Evolutionary conservation across 345 rosid genomes (phyloP).

Genomic region (Barbarea vulgaris): DNA sequence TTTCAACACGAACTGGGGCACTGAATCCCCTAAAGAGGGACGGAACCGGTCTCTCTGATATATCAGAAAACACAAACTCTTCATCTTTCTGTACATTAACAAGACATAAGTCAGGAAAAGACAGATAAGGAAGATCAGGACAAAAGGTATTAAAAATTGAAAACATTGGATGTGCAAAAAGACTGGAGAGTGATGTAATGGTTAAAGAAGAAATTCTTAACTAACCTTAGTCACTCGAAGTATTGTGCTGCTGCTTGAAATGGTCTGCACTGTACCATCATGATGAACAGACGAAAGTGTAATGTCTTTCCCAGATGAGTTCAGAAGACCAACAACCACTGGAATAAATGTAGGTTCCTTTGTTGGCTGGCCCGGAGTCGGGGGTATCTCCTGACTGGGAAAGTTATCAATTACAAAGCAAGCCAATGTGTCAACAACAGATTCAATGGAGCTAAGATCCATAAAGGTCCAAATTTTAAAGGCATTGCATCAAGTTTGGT

Average conservation of each 20-base stretch:
- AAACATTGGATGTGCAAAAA: neutral
- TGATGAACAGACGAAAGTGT: slow-evolving; percentile 67
- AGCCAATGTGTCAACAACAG: slow-evolving; percentile 10
- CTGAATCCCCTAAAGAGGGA: slow-evolving; percentile 89
- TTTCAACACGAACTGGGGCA: slow-evolving; percentile 89
- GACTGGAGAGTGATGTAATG: neutral
- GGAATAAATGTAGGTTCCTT: slow-evolving; percentile 96
- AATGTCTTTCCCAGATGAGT: slow-evolving; percentile 82
- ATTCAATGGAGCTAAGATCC: neutral
- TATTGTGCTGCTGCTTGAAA: slow-evolving; percentile 62
- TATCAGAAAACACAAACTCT: slow-evolving; percentile 81
- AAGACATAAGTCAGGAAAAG: slow-evolving; percentile 26
- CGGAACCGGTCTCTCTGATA: slow-evolving; percentile 79
- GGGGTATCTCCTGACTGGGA: slow-evolving; percentile 79
- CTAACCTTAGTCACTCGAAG: slow-evolving; percentile 85
- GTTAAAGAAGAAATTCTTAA: slow-evolving; percentile 16
- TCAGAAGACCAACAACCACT: slow-evolving; percentile 71
- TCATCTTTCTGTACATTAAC: slow-evolving; percentile 77
- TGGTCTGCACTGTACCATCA: slow-evolving; percentile 58
- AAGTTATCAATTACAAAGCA: slow-evolving; percentile 27
- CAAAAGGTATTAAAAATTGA: neutral
- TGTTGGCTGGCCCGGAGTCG: slow-evolving; percentile 87
- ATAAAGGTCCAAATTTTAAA: neutral
- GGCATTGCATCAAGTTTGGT: neutral
- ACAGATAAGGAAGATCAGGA: slow-evolving; percentile 2